Evolutionary conservation across 257 asterid genomes (phyloP), one percentile per base, ranked within the genome.

Genomic region (Orobanche coerulescens): DNA sequence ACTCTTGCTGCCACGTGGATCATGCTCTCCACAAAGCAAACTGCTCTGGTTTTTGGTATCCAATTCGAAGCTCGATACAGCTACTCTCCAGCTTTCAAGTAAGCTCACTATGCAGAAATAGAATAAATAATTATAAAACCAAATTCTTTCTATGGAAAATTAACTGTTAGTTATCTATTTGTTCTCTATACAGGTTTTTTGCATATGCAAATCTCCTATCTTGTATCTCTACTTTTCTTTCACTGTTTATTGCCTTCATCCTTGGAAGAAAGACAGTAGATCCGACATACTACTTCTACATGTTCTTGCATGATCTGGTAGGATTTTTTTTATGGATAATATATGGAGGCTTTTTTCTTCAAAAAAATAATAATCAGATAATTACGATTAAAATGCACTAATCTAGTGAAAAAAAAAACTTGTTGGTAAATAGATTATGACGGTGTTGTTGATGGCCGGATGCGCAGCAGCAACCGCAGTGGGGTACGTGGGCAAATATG

Each of bases 261-360:
- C 44, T 75, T 0, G 62, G 75, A 4, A 56, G 58, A 31, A 85
- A 73, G 56, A 48, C 72, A 1, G 61, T 62, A 12, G 49, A 73
- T 58, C 58, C 74, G 2, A 43, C 31, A 2, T 28, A 69, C 51
- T 74, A 77, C 58, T 86, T 84, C 79, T 67, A 15, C 76, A 3
- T 89, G 50, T 86, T 86, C 64, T 25, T 89, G 24, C 94, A 69
- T 68, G 96, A 89, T 71, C 52, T 89, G 94, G 95, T 88, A 74
- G 1, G 6, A 0, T 42, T 4, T 42, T 12, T 42, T 42, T 42
- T 42, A n/a, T n/a, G n/a, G n/a, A n/a, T n/a, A n/a, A n/a, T n/a
- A n/a, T n/a, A n/a, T n/a, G n/a, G n/a, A n/a, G n/a, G n/a, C n/a
- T 1, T 36, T 36, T 36, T 36, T 36, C 13, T 36, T 11, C 9